Base-by-base conservation (phyloP, 2,329 filamentous ascomycete species). In the Alternaria novae-zelandiae region DNA sequence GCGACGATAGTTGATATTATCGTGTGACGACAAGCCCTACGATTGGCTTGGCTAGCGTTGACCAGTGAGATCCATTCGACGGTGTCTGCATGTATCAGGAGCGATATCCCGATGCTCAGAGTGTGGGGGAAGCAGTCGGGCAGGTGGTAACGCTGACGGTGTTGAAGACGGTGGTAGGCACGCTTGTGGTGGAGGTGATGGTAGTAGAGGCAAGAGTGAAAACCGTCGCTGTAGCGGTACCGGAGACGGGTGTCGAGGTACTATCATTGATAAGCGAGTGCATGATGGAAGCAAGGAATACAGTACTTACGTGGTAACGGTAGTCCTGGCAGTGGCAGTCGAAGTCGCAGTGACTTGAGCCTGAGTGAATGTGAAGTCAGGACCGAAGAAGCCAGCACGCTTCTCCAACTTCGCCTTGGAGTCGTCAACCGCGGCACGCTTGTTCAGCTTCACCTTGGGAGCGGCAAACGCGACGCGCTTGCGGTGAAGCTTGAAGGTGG, bases 401-500 rank as follows among this genome's bases (percentile, higher is more conserved):
- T 59, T 61, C 3, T 25, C 44, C 2, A 61, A n/a, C n/a, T 51
- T 23, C 12, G 45, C 23, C 28, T 43, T 47, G n/a, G 26, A 15
- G 3, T 23, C 25, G 4, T 36, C 10, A 8, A 41, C 10, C 5
- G 11, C 63, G 26, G 66, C 65, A 17, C 65, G 67, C 63, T 66
- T 68, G 6, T 25, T 32, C 2, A 61, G n/a, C 20, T 51, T 23
- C 9, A 28, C 23, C 28, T 43, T 47, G 13, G 26, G 17, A 6
- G 23, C 25, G 6, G 20, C 10, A 11, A 41, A n/a, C 5, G 12
- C 63, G 26, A 68, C 65, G 20, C 63, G 67, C 63, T 66, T 69
- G 41, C 63, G 63, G 23, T 68, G 63, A 9, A 66, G 56, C 15
- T 61, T 68, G 3, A 66, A n/a, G 15, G 49, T 41, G 4, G 32